Evolutionary conservation across 2,329 filamentous ascomycete genomes (phyloP), one percentile per base, ranked within the genome.

Genomic region (Clonostachys byssicola): DNA sequence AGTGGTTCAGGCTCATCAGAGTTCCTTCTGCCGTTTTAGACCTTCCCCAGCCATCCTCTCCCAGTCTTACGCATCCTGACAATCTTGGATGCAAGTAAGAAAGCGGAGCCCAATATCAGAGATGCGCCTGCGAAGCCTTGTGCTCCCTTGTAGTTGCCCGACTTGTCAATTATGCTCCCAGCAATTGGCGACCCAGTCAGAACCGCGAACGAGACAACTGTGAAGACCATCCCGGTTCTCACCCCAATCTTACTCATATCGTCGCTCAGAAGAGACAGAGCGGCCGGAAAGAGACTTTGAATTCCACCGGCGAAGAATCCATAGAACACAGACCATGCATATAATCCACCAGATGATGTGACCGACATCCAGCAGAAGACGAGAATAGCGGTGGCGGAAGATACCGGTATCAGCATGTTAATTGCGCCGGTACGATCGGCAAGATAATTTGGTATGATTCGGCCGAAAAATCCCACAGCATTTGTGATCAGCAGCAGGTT

Each of bases 251-350:
- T 80, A 12, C 69, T 63, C 50, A 78, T 57, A 52, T 83, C 78
- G 5, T 67, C 68, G 5, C 74, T 79, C 47, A 84, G 60, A 23
- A 75, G 55, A 1, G 61, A 62, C 12, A 61, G 52, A 6, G 62
- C 60, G 0, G 83, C 81, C 0, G 86, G 85, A 54, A 88, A 88
- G 12, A 89, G 59, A 7, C 76, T 75, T 62, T 88, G 85, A 42
- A 88, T 78, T 0, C 74, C 81, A 0, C 82, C 83, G 0, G 75
- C 80, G 3, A 75, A 75, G 43, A 88, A 70, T 2, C 87, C 87
- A 56, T 86, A 88, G 47, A 85, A 71, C 0, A 73, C 66, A 0
- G 78, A 68, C 74, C 86, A 89, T 1, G 69, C 72, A 56, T 86
- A 88, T 30, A 30, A 30, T 9, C 23, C 23, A 10, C 23, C 6